These are phyloP conservation scores for Xylaria sp. DNA, from an alignment of 2,329 filamentous ascomycete species.

Conservation along the genomic window DNA sequence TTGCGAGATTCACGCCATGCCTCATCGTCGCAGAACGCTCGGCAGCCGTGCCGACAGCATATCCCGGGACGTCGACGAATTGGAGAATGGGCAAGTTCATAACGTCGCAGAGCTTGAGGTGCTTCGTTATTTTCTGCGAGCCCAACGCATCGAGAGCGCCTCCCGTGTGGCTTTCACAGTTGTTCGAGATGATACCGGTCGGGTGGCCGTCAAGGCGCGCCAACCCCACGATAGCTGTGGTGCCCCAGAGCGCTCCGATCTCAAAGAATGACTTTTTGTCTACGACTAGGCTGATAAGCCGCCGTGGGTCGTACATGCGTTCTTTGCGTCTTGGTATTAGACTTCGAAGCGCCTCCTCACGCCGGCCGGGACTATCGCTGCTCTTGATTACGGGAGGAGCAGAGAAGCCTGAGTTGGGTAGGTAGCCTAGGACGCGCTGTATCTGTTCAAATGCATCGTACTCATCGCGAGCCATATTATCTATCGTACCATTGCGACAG, in stretches of 20 bases:
- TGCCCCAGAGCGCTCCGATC: constrained; percentile 37
- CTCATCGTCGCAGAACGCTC: constrained; percentile 37
- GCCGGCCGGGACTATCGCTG: constrained; percentile 25
- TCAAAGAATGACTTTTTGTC: constrained; percentile 36
- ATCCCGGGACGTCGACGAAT: constrained; percentile 36
- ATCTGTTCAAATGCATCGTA: constrained; percentile 35
- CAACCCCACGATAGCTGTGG: constrained; percentile 35
- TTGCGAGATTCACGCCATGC: constrained; percentile 34
- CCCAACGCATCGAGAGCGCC: constrained; percentile 35
- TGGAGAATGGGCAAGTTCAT: constrained; percentile 37
- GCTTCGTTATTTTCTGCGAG: constrained; percentile 36
- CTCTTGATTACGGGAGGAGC: constrained; percentile 32
- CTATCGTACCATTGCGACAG: constrained; percentile 37
- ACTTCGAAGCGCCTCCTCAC: constrained; percentile 32
- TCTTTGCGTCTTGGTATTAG: constrained; percentile 36
- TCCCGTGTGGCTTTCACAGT: constrained; percentile 36
- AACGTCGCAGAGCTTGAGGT: constrained; percentile 36
- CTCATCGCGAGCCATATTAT: constrained; percentile 35
- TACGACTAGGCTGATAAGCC: constrained; percentile 28
- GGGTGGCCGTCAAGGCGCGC: constrained; percentile 32
- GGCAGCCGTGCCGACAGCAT: constrained; percentile 35
- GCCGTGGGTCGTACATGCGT: constrained; percentile 36
- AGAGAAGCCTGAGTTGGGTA: constrained; percentile 36
- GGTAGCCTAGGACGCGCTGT: constrained; percentile 30
- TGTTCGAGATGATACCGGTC: constrained; percentile 34